Evolutionary conservation across 305 asterid genomes (phyloP).

Genomic region (Petunia hybrid): DNA sequence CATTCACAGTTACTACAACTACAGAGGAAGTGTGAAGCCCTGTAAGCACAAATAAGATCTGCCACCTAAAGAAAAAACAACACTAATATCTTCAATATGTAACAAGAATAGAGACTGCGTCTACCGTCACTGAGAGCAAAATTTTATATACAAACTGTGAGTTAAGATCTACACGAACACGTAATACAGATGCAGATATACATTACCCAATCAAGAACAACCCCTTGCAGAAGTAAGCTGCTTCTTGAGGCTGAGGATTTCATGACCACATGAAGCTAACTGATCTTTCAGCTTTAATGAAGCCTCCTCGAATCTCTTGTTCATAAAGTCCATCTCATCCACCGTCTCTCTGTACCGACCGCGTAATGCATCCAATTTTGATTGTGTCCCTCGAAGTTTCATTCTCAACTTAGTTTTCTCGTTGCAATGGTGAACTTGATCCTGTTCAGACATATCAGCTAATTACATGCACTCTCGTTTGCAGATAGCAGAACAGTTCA

Average conservation of each 20-base stretch:
- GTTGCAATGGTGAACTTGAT: slow-evolving; percentile 42
- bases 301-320: slow-evolving; percentile 59
- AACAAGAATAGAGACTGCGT: too few relatives aligned
- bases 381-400: slow-evolving; percentile 70
- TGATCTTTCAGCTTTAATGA: slow-evolving; percentile 62
- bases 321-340: slow-evolving; percentile 62
- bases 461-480: slow-evolving; percentile 3
- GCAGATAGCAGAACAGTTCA: neutral
- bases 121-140: too few relatives aligned
- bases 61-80: too few relatives aligned
- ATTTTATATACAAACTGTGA: neutral
- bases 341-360: slow-evolving; percentile 50
- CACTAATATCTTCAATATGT: too few relatives aligned
- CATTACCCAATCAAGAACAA: slow-evolving; percentile 19
- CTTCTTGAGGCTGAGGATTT: slow-evolving; percentile 64
- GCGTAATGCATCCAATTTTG: slow-evolving; percentile 63
- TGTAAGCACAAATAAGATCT: too few relatives aligned
- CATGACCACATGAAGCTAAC: slow-evolving; percentile 53
- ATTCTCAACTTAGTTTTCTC: slow-evolving; percentile 68
- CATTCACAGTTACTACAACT: too few relatives aligned
- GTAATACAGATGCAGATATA: neutral
- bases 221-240: slow-evolving; percentile 49
- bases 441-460: slow-evolving; percentile 48
- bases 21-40: too few relatives aligned
- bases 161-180: neutral